Evolutionary conservation across 2,329 filamentous ascomycete genomes (phyloP).

Genomic region (Escovopsis sp.): DNA sequence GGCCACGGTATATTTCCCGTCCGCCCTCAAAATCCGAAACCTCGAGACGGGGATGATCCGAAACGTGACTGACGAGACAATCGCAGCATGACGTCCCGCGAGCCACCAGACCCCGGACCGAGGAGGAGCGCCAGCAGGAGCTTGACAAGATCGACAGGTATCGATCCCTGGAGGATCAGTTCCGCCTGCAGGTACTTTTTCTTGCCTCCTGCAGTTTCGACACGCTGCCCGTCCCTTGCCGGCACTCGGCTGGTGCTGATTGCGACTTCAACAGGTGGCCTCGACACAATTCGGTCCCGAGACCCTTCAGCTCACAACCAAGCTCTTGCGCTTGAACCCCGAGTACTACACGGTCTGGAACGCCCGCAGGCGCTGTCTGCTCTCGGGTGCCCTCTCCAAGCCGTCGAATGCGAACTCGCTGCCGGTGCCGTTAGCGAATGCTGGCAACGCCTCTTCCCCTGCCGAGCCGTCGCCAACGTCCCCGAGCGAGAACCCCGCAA

Average conservation of each 20-base stretch:
- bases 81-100: constrained; percentile 71
- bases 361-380: constrained; percentile 60
- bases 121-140: constrained; percentile 58
- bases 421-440: constrained; percentile 37
- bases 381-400: constrained; percentile 42
- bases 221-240: no score
- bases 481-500: constrained; percentile 35
- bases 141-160: constrained; percentile 64
- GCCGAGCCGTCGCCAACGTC: constrained; percentile 42
- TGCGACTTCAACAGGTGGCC: constrained; percentile 18
- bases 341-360: constrained; percentile 92
- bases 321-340: constrained; percentile 61
- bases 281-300: constrained; percentile 35
- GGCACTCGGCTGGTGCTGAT: constrained; percentile 1
- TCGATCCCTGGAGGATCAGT: constrained; percentile 51
- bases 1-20: no score
- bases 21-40: no score
- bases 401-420: constrained; percentile 31
- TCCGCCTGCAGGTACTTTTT: constrained; percentile 46
- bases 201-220: background rate
- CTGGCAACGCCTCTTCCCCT: constrained; percentile 47
- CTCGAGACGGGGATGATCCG: no score
- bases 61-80: background rate
- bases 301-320: constrained; percentile 54
- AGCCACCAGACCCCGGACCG: constrained; percentile 44